A percentile compares a stretch with the other conserved stretches of the same genome.
phyloP scores from a whole-genome alignment of 1,284 basidiomycete species.

The Lentinula novae-zelandiae region DNA sequence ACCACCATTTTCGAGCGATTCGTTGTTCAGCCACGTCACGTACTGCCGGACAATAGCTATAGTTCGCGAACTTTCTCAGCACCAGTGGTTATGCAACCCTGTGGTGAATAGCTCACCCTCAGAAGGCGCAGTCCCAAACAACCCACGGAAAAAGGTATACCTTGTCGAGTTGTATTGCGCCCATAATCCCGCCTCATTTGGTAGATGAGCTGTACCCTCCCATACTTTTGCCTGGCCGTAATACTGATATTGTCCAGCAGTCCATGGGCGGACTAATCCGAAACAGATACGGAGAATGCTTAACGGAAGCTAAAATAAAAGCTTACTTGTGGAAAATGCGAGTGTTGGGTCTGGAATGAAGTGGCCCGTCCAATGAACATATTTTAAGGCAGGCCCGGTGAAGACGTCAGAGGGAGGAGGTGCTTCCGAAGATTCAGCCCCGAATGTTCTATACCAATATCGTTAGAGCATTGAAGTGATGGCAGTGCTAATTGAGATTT shows the following conservation, averaged over 20 bases:
- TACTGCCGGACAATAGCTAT: conserved; percentile 23
- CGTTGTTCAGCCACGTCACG: conserved; percentile 28
- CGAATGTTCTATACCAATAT: neutral
- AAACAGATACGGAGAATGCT: neutral
- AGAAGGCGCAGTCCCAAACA: conserved; percentile 19
- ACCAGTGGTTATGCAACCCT: neutral
- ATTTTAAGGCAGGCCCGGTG: conserved; percentile 11
- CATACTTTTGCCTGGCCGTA: conserved; percentile 23
- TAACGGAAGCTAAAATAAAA: neutral
- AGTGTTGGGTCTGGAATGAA: conserved; percentile 23
- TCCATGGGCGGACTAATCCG: conserved; percentile 21
- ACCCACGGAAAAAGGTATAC: conserved; percentile 20
- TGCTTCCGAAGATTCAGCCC: neutral
- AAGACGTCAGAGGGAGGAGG: conserved; percentile 13
- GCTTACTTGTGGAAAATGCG: conserved; percentile 20
- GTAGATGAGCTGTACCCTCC: conserved; percentile 21
- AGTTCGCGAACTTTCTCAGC: neutral
- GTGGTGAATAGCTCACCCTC: conserved; percentile 15
- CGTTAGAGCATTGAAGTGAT: neutral
- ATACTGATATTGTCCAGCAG: conserved; percentile 19
- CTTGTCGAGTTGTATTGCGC: conserved; percentile 19
- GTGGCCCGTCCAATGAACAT: conserved; percentile 23
- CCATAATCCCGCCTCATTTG: conserved; percentile 17
- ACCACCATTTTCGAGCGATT: conserved; percentile 24
- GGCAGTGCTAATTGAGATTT: neutral